Evolutionary conservation across 2,329 filamentous ascomycete species (phyloP).

Genomic region (Exophiala oligosperma): DNA sequence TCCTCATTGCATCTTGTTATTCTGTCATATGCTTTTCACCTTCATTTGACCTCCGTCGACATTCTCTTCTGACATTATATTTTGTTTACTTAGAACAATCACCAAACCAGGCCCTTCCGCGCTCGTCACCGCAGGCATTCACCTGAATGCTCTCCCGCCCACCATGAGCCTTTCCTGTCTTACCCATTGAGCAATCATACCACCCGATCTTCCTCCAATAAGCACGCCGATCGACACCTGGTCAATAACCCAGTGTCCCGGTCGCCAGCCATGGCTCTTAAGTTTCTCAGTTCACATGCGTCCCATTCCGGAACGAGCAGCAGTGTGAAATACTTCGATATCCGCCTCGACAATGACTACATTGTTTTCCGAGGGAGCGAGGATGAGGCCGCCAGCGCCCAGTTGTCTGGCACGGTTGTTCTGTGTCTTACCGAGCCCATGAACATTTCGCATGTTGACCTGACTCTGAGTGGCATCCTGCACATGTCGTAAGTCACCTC

Average conservation of each 20-base stretch:
- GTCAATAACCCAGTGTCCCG: conserved; percentile 8
- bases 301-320: conserved; percentile 38
- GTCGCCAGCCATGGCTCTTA: conserved; percentile 43
- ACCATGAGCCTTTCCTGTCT: conserved; percentile 23
- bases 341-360: conserved; percentile 72
- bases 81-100: background rate
- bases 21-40: conserved; percentile 6
- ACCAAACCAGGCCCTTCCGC: conserved; percentile 16
- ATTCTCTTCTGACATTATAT: background rate
- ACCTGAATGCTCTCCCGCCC: conserved; percentile 22
- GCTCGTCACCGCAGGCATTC: conserved; percentile 24
- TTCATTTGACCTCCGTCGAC: conserved; percentile 3
- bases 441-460: conserved; percentile 70
- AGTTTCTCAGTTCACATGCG: conserved; percentile 42
- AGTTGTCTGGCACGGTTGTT: conserved; percentile 72
- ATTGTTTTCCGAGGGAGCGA: conserved; percentile 75
- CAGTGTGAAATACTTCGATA: conserved; percentile 52
- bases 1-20: background rate
- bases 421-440: conserved; percentile 70
- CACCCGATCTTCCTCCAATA: conserved; percentile 11
- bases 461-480: conserved; percentile 69
- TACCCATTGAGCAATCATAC: conserved; percentile 18
- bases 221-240: conserved; percentile 23
- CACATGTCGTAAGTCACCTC: conserved; percentile 62
- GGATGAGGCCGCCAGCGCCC: conserved; percentile 72